These are phyloP conservation scores for Calonectria henricotiae DNA, from an alignment of 2,329 filamentous ascomycete species.

Conservation along the genomic window DNA sequence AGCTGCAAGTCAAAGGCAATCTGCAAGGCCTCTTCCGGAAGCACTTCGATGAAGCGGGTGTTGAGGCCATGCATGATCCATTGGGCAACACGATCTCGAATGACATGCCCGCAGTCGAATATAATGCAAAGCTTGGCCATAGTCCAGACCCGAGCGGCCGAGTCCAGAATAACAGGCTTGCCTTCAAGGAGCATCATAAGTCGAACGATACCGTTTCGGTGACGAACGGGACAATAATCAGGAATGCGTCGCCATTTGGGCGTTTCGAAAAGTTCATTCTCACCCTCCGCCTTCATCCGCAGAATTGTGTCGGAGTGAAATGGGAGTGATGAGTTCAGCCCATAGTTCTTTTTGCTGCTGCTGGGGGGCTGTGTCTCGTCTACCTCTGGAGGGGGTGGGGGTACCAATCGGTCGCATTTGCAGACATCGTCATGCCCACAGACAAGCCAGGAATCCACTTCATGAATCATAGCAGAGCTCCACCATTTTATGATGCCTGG, in stretches of 20 bases:
- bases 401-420: conserved; percentile 47
- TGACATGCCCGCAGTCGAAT: conserved; percentile 66
- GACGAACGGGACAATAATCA: conserved; percentile 78
- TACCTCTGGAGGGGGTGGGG: not conserved
- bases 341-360: not conserved
- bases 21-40: conserved; percentile 74
- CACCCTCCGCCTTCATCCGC: conserved; percentile 45
- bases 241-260: conserved; percentile 60
- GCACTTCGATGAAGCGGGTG: conserved; percentile 73
- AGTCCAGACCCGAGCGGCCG: conserved; percentile 78
- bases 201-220: conserved; percentile 76
- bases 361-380: not conserved
- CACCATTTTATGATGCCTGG: conserved; percentile 72
- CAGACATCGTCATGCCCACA: conserved; percentile 64
- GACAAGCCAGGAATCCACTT: conserved; percentile 54
- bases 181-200: conserved; percentile 74
- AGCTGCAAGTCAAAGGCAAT: conserved; percentile 69
- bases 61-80: conserved; percentile 75
- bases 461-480: conserved; percentile 57
- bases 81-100: conserved; percentile 68
- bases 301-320: conserved; percentile 38
- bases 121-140: conserved; percentile 75
- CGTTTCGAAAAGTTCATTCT: conserved; percentile 45
- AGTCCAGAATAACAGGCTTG: conserved; percentile 72
- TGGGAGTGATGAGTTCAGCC: not conserved